These are phyloP conservation scores for Cordyceps fumosorosea DNA, from an alignment of 2,329 filamentous ascomycete species.

Conservation along the genomic window DNA sequence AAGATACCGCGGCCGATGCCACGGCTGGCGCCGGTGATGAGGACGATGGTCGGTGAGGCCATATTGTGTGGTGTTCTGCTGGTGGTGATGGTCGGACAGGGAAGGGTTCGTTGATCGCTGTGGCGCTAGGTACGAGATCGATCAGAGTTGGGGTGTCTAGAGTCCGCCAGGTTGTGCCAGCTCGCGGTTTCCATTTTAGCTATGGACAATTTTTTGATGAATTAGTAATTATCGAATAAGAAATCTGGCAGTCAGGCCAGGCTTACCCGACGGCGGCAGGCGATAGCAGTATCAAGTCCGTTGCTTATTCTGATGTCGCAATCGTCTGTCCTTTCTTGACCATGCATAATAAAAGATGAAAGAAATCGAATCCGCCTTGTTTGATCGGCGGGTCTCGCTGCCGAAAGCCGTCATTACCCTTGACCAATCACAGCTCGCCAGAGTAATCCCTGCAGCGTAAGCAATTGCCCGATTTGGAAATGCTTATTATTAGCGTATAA, in stretches of 20 bases:
- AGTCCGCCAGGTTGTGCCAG: neutral
- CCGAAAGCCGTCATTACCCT: neutral
- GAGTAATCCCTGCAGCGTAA: neutral
- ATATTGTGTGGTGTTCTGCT: neutral
- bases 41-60: slow-evolving; percentile 7
- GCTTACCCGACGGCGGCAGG: too few species aligned
- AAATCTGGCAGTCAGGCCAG: neutral
- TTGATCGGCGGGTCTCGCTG: neutral
- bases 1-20: slow-evolving; percentile 32
- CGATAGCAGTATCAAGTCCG: too few species aligned
- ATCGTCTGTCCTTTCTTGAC: neutral
- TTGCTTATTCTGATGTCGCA: neutral
- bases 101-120: neutral
- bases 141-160: neutral
- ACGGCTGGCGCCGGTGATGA: slow-evolving; percentile 34
- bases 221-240: neutral
- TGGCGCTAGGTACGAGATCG: neutral
- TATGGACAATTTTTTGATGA: neutral
- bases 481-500: neutral
- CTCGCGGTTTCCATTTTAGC: neutral
- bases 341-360: too few species aligned
- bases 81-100: neutral
- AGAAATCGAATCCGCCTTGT: neutral
- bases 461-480: neutral
- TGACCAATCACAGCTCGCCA: neutral